Evolutionary conservation across 495 filamentous ascomycete species (phyloP).

Genomic region (Penicillium steckii): DNA sequence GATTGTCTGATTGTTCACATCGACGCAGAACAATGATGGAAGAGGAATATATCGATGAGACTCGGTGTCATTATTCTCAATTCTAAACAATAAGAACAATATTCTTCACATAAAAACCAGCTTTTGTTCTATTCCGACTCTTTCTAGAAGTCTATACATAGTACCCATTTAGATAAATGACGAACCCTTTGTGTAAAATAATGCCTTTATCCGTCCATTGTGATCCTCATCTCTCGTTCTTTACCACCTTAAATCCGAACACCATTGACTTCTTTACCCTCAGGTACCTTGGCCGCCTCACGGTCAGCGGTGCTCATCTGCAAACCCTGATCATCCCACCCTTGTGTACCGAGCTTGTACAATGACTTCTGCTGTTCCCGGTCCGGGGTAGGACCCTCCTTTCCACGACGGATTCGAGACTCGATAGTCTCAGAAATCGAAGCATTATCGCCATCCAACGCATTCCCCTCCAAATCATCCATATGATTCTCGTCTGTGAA

Average conservation of each 20-base stretch:
- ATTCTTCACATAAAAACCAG: not conserved
- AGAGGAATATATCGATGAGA: too few species aligned
- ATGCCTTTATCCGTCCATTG: constrained; percentile 8
- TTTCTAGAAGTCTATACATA: constrained; percentile 17
- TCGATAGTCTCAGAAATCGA: constrained; percentile 62
- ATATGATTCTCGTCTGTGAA: constrained; percentile 53
- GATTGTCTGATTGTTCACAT: too few species aligned
- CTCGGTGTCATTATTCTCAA: too few species aligned
- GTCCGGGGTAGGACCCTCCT: constrained; percentile 31
- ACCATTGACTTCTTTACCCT: constrained; percentile 37
- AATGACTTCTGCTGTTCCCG: constrained; percentile 39
- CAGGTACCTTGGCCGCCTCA: constrained; percentile 35
- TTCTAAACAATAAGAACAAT: not conserved
- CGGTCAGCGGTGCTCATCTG: constrained; percentile 43
- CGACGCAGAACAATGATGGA: too few species aligned
- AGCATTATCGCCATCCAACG: constrained; percentile 53
- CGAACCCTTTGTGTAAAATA: constrained; percentile 2
- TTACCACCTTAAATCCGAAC: constrained; percentile 19
- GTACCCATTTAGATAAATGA: not conserved
- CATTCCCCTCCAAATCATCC: constrained; percentile 37
- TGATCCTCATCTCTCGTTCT: not conserved
- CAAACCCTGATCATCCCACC: constrained; percentile 45
- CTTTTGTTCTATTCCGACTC: constrained; percentile 15
- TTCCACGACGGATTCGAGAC: constrained; percentile 57
- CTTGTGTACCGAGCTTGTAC: constrained; percentile 41